These are phyloP conservation scores for Candida khao-thaluensis DNA, from an alignment of 805 yeast species.

Conservation along the genomic window DNA sequence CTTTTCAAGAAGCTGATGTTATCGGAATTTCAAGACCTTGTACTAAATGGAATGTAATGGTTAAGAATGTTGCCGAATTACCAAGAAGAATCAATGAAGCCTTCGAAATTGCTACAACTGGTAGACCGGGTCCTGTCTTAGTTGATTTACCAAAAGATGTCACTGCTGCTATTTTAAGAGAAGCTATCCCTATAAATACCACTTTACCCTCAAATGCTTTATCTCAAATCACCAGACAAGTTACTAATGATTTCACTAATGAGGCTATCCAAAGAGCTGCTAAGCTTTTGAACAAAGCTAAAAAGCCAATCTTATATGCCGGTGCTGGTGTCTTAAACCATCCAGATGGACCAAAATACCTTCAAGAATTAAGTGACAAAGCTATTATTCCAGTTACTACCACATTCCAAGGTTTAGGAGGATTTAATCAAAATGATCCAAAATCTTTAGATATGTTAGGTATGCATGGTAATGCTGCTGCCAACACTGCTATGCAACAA, in stretches of 20 bases:
- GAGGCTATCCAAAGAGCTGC: slow-evolving; percentile 79
- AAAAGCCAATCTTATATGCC: slow-evolving; percentile 84
- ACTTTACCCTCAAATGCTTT: slow-evolving; percentile 77
- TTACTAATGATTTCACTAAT: slow-evolving; percentile 69
- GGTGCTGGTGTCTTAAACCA: slow-evolving; percentile 88
- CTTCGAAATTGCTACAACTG: slow-evolving; percentile 91
- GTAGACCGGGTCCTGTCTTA: slow-evolving; percentile 98
- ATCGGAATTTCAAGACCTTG: slow-evolving; percentile 96
- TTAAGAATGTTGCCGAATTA: slow-evolving; percentile 87
- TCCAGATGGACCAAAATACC: slow-evolving; percentile 73
- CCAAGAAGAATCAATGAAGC: slow-evolving; percentile 97
- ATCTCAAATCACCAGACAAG: slow-evolving; percentile 64
- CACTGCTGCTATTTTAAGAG: slow-evolving; percentile 84
- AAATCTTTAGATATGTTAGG: slow-evolving; percentile 95
- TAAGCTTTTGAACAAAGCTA: slow-evolving; percentile 71
- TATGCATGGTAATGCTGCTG: slow-evolving; percentile 97
- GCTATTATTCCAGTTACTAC: slow-evolving; percentile 96
- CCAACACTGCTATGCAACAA: slow-evolving; percentile 89
- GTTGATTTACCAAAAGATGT: slow-evolving; percentile 98
- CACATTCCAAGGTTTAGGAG: slow-evolving; percentile 90
- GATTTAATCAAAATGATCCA: slow-evolving; percentile 87
- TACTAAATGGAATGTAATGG: slow-evolving; percentile 99
- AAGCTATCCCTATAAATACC: slow-evolving; percentile 77
- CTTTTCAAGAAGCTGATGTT: slow-evolving; percentile 99
- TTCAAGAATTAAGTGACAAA: slow-evolving; percentile 84